A percentile compares a stretch with the other conserved stretches of the same genome.
Conservation (phyloP, 139 green algal species). For the Gonium pectorale region DNA sequence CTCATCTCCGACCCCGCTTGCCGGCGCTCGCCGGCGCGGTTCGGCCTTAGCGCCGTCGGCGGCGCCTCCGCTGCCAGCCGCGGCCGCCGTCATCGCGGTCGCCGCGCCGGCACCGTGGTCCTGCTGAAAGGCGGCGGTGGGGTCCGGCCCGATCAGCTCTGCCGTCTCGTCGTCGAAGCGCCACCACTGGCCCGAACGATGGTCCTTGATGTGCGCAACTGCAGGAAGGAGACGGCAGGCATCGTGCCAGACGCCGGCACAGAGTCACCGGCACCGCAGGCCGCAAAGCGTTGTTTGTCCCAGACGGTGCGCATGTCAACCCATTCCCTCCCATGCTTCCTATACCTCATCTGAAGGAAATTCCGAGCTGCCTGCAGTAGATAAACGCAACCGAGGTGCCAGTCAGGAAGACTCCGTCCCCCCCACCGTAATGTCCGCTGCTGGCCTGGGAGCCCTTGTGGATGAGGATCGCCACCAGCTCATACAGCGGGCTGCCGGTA, state of each 20-base stretch:
- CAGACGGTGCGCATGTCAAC: too few relatives aligned
- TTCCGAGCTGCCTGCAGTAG: too few relatives aligned
- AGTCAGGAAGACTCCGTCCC: too few relatives aligned
- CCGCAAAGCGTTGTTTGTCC: too few relatives aligned
- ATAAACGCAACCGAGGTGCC: too few relatives aligned
- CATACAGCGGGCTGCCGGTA: slow-evolving; percentile 58
- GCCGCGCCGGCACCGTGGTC: slow-evolving; percentile 43
- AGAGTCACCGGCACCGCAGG: too few relatives aligned
- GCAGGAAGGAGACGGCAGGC: not conserved
- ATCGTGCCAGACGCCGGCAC: not conserved
- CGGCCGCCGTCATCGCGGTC: not conserved
- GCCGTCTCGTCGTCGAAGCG: slow-evolving; percentile 89
- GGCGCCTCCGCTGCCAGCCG: too few relatives aligned
- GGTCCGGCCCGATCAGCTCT: slow-evolving; percentile 57
- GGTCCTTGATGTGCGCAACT: slow-evolving; percentile 62
- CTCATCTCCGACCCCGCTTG: not conserved
- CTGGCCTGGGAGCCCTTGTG: slow-evolving; percentile 86
- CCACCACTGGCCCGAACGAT: slow-evolving; percentile 77
- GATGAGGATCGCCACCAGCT: slow-evolving; percentile 86
- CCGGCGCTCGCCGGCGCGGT: not conserved
- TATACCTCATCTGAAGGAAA: too few relatives aligned
- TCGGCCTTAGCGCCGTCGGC: not conserved
- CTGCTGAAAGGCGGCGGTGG: slow-evolving; percentile 53
- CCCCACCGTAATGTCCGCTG: slow-evolving; percentile 87
- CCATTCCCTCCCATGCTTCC: too few relatives aligned